These are phyloP conservation scores for Immersiella caudata DNA, from an alignment of 495 filamentous ascomycete genomes.

Conservation along the genomic window DNA sequence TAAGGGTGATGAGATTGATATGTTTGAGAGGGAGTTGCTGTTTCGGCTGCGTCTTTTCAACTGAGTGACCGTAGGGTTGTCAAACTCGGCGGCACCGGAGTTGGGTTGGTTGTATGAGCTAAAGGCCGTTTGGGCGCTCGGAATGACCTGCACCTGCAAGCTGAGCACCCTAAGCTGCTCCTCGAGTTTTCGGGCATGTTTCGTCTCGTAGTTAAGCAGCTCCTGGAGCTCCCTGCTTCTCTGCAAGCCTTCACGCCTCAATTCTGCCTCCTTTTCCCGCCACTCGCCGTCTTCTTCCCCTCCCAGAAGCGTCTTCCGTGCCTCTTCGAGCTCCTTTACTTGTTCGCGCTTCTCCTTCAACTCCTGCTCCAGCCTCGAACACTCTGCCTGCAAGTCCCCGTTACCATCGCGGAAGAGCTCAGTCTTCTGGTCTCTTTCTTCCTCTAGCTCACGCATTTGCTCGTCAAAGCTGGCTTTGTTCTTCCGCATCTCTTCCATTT, in stretches of 20 bases:
- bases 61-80: constrained; percentile 49
- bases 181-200: constrained; percentile 40
- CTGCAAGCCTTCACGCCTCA: constrained; percentile 49
- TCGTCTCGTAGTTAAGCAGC: constrained; percentile 39
- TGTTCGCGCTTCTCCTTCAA: constrained; percentile 53
- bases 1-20: constrained; percentile 43
- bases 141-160: constrained; percentile 41
- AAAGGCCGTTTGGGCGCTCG: constrained; percentile 34
- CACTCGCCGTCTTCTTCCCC: constrained; percentile 59
- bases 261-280: constrained; percentile 48
- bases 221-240: constrained; percentile 49
- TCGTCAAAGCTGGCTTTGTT: constrained; percentile 47
- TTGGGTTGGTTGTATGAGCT: constrained; percentile 48
- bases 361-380: constrained; percentile 47
- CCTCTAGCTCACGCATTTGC: constrained; percentile 48
- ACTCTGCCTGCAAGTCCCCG: constrained; percentile 36
- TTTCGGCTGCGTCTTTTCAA: constrained; percentile 57
- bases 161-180: constrained; percentile 41
- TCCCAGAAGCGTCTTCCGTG: constrained; percentile 53
- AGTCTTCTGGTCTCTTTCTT: constrained; percentile 44
- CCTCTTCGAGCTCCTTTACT: constrained; percentile 57
- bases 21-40: constrained; percentile 58
- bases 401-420: constrained; percentile 35
- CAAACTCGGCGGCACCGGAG: constrained; percentile 53
- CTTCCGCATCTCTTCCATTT: constrained; percentile 51